Percentiles rank a stretch among this genome's conserved stretches.
These are phyloP conservation scores for Brassica cretica DNA, from an alignment of 345 rosid species.

Conservation along the genomic window DNA sequence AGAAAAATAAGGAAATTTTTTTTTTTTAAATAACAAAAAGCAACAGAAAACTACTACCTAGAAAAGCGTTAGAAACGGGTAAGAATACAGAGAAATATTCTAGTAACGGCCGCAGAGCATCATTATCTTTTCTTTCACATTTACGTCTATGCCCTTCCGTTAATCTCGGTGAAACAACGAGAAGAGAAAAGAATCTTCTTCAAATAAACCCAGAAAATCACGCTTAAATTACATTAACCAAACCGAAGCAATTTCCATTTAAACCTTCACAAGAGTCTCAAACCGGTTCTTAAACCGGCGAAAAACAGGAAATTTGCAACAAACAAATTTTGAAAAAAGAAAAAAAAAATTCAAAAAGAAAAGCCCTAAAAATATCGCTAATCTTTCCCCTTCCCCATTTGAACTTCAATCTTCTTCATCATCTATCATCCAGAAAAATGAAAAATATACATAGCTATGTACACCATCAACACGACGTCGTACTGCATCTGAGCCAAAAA, in stretches of 20 bases:
- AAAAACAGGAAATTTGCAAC: slow-evolving; percentile 33
- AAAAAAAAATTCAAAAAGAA: background rate
- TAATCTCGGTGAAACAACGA: slow-evolving; percentile 26
- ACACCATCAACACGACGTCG: slow-evolving; percentile 28
- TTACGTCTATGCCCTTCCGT: slow-evolving; percentile 11
- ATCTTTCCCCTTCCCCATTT: slow-evolving; percentile 7
- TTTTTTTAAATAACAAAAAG: background rate
- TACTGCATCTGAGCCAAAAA: slow-evolving; percentile 27
- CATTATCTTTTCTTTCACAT: background rate
- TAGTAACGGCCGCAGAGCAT: background rate
- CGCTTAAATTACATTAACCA: background rate
- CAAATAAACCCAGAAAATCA: slow-evolving; percentile 5
- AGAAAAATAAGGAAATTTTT: background rate
- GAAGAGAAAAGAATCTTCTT: background rate
- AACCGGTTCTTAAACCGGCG: slow-evolving; percentile 35
- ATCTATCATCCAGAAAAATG: background rate
- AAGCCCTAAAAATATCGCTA: slow-evolving; percentile 1
- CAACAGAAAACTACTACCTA: background rate
- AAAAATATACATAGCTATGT: background rate
- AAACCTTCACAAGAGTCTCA: slow-evolving; percentile 21
- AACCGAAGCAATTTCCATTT: slow-evolving; percentile 19
- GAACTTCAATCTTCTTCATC: slow-evolving; percentile 18
- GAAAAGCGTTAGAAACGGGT: background rate
- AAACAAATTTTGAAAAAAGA: background rate
- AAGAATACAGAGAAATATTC: background rate